Evolutionary conservation across 1,139 yeast species (phyloP).

Genomic region (Lodderomyces pseudojiufengensis): DNA sequence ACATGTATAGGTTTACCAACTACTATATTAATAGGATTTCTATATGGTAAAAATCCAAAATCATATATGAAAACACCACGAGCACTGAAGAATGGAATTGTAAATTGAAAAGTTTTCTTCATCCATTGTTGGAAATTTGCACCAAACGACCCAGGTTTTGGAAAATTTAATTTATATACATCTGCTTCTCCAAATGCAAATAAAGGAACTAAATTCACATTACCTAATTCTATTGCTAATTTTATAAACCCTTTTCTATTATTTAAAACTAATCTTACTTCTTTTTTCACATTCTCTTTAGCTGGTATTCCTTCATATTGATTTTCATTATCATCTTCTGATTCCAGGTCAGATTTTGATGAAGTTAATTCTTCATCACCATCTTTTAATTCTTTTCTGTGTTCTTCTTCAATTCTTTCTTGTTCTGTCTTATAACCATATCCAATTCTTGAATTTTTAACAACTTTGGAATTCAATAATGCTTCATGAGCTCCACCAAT

Average conservation of each 20-base stretch:
- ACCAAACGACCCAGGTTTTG: slow-evolving; percentile 49
- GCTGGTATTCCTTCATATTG: slow-evolving; percentile 6
- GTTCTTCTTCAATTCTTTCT: slow-evolving; percentile 9
- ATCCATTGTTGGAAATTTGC: slow-evolving; percentile 65
- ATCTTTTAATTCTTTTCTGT: slow-evolving; percentile 1
- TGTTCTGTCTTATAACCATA: slow-evolving; percentile 45
- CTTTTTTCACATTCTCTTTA: slow-evolving; percentile 13
- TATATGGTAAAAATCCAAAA: slow-evolving; percentile 83
- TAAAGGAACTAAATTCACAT: slow-evolving; percentile 78
- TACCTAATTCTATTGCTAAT: slow-evolving; percentile 76
- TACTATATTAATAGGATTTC: slow-evolving; percentile 76
- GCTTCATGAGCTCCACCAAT: slow-evolving; percentile 97
- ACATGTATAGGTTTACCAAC: slow-evolving; percentile 80
- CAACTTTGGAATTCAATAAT: slow-evolving; percentile 47
- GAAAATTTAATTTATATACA: slow-evolving; percentile 60
- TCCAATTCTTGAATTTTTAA: slow-evolving; percentile 33
- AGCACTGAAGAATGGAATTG: slow-evolving; percentile 88
- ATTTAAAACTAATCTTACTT: slow-evolving; percentile 55
- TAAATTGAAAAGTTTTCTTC: slow-evolving; percentile 71
- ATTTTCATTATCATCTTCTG: not conserved
- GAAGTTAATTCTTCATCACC: not conserved
- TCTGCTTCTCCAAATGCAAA: slow-evolving; percentile 93
- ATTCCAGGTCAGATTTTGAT: too few relatives aligned
- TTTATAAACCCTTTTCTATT: slow-evolving; percentile 87
- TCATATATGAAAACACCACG: slow-evolving; percentile 91